phyloP scores from a whole-genome alignment of 176 grass and related monocot species.

The Aegilops tauschii region DNA sequence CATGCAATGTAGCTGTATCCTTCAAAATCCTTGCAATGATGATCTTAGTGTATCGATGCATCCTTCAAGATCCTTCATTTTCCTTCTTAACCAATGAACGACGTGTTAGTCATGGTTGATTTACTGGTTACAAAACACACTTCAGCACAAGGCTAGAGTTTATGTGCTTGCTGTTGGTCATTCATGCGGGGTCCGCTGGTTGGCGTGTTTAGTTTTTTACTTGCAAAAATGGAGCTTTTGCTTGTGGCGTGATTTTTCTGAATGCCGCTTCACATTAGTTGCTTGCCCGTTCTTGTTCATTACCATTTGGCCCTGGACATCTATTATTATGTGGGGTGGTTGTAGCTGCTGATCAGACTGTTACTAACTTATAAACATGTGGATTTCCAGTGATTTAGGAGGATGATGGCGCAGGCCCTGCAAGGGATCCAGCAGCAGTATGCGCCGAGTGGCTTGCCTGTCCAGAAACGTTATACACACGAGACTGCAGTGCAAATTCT shows the following conservation, averaged over 20 bases:
- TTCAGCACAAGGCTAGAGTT: too few relatives aligned
- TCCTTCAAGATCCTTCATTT: too few relatives aligned
- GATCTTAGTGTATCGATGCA: too few relatives aligned
- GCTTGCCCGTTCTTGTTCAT: not conserved
- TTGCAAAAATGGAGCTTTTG: not conserved
- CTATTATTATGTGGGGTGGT: not conserved
- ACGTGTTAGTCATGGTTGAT: too few relatives aligned
- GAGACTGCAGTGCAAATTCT: not conserved
- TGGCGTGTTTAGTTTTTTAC: not conserved
- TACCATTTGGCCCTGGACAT: not conserved
- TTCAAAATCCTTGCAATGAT: not conserved
- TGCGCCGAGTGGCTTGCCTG: not conserved
- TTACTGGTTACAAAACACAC: too few relatives aligned
- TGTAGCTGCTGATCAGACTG: not conserved
- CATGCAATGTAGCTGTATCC: not conserved
- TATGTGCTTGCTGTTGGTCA: too few relatives aligned
- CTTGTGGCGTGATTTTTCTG: not conserved
- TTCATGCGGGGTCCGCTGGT: not conserved
- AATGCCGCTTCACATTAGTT: not conserved
- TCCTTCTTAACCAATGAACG: too few relatives aligned
- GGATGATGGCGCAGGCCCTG: slow-evolving; percentile 40
- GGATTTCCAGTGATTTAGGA: slow-evolving; percentile 25
- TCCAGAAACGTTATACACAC: not conserved
- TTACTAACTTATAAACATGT: not conserved
- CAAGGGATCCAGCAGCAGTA: slow-evolving; percentile 36